These are phyloP conservation scores for Anthostomella pinea DNA, from an alignment of 2,329 filamentous ascomycete species.

Conservation along the genomic window DNA sequence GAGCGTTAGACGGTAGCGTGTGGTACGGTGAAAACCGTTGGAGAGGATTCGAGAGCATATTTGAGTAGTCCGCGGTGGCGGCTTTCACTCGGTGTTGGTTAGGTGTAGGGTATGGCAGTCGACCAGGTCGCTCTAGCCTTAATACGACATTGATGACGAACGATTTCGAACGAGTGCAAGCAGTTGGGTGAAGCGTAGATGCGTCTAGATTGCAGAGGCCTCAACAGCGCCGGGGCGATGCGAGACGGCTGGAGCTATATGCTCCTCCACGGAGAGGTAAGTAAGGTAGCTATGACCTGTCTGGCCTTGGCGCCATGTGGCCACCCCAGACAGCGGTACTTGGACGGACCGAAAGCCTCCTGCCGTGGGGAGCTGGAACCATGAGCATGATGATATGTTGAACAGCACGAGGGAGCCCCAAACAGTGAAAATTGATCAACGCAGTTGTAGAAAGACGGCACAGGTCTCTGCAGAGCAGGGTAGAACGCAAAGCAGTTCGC, in stretches of 20 bases:
- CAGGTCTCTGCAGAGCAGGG: constrained; percentile 33
- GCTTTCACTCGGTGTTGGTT: constrained; percentile 11
- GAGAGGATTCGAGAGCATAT: constrained; percentile 63
- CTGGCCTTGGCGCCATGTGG: constrained; percentile 33
- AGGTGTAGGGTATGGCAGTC: constrained; percentile 12
- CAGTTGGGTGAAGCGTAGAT: constrained; percentile 42
- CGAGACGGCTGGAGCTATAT: constrained; percentile 32
- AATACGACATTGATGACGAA: constrained; percentile 19
- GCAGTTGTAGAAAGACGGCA: constrained; percentile 37
- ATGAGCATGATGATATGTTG: constrained; percentile 38
- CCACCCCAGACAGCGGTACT: constrained; percentile 36
- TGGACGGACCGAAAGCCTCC: constrained; percentile 39
- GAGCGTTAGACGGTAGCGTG: constrained; percentile 52
- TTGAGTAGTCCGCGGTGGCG: constrained; percentile 29
- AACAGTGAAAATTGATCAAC: constrained; percentile 38
- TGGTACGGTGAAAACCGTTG: constrained; percentile 63
- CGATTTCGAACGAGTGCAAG: constrained; percentile 42
- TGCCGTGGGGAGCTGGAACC: constrained; percentile 34
- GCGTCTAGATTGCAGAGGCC: constrained; percentile 28
- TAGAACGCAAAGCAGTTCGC: constrained; percentile 36
- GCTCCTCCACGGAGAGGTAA: too few species aligned
- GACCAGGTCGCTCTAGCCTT: constrained; percentile 20
- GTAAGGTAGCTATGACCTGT: constrained; percentile 33
- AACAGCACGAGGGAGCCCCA: constrained; percentile 38
- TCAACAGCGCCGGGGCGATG: constrained; percentile 26